Evolutionary conservation across 352 stramenopile species (phyloP).

Genomic region (Phytophthora tubulina): DNA sequence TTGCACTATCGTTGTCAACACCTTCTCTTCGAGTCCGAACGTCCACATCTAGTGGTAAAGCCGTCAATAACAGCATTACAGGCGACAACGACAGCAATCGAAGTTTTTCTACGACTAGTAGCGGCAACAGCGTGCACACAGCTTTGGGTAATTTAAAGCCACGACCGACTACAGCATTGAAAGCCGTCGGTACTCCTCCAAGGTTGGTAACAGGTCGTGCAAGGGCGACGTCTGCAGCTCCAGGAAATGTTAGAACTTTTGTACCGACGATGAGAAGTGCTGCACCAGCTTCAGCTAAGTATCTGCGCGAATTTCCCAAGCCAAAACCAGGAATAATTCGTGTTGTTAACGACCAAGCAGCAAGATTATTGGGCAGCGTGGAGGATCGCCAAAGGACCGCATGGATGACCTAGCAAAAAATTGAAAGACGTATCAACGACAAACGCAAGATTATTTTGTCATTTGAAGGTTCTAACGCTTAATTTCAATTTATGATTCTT

Average conservation of each 20-base stretch:
- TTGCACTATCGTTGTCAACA: constrained; percentile 48
- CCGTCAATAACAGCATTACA: not conserved
- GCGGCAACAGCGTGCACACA: not conserved
- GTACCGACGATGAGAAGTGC: constrained; percentile 11
- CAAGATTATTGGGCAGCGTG: constrained; percentile 15
- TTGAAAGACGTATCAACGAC: not conserved
- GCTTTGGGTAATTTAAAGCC: constrained; percentile 10
- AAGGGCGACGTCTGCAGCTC: constrained; percentile 26
- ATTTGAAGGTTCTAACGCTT: too few relatives aligned
- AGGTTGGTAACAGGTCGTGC: constrained; percentile 10
- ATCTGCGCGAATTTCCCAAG: constrained; percentile 72
- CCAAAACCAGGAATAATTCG: constrained; percentile 58
- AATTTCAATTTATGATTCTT: too few relatives aligned
- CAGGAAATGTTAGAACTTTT: constrained; percentile 9
- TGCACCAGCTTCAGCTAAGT: constrained; percentile 37
- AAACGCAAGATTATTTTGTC: not conserved
- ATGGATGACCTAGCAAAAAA: constrained; percentile 46
- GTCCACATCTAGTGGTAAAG: constrained; percentile 13
- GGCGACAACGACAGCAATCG: constrained; percentile 3
- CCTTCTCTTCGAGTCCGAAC: constrained; percentile 55
- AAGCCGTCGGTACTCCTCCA: constrained; percentile 4
- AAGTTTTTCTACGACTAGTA: constrained; percentile 15
- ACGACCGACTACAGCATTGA: constrained; percentile 33
- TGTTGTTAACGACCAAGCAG: constrained; percentile 33
- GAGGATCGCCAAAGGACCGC: constrained; percentile 56